Conservation (phyloP, 441 rosid species). For the Eutrema salsugineum region DNA sequence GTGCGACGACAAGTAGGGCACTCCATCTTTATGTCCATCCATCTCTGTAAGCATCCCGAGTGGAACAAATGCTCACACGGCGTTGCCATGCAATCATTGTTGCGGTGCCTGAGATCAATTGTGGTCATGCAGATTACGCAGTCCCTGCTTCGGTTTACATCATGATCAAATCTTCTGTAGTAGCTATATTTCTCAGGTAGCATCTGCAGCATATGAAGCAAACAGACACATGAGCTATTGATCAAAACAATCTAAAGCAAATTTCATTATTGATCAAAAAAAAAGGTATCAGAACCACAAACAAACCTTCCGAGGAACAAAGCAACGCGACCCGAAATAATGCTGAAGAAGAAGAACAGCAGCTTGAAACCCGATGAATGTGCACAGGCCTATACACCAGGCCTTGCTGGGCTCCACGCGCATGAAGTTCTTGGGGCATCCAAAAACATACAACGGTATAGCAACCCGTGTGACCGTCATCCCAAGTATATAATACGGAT, state of each 20-base stretch:
- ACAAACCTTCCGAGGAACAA: slow-evolving; percentile 90
- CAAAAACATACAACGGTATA: slow-evolving; percentile 79
- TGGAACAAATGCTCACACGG: slow-evolving; percentile 98
- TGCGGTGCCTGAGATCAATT: slow-evolving; percentile 66
- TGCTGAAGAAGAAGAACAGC: slow-evolving; percentile 89
- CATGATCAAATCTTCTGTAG: slow-evolving; percentile 61
- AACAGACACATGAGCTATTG: slow-evolving; percentile 15
- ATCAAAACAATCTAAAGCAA: neutral
- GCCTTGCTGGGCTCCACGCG: slow-evolving; percentile 76
- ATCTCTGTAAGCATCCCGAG: slow-evolving; percentile 88
- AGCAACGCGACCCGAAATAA: slow-evolving; percentile 94
- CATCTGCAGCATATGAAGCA: slow-evolving; percentile 47
- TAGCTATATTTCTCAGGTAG: slow-evolving; percentile 96
- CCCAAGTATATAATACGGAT: slow-evolving; percentile 90
- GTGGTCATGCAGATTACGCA: slow-evolving; percentile 97
- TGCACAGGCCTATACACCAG: slow-evolving; percentile 74
- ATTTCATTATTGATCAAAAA: neutral
- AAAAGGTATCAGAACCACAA: neutral
- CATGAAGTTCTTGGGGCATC: slow-evolving; percentile 97
- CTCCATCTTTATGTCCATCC: slow-evolving; percentile 99
- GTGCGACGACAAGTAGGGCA: slow-evolving; percentile 97
- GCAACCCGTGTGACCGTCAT: slow-evolving; percentile 88
- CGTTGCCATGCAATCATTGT: slow-evolving; percentile 91
- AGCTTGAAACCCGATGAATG: slow-evolving; percentile 78
- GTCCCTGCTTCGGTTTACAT: slow-evolving; percentile 52